phyloP scores from a whole-genome alignment of 495 filamentous ascomycete species.

The Mycothermus thermophilus region DNA sequence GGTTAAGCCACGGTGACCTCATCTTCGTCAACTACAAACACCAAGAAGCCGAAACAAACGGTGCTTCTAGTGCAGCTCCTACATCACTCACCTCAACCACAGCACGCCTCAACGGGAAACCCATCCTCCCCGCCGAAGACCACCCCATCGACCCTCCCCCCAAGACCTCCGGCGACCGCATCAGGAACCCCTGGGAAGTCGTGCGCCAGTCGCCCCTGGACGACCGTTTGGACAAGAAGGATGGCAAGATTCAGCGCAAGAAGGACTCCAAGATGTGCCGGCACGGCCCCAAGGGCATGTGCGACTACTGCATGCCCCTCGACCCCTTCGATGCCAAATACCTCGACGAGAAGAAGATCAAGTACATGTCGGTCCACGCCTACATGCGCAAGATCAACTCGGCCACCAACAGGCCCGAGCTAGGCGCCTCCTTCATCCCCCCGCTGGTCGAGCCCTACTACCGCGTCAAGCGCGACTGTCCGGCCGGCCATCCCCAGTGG shows the following conservation, averaged over 20 bases:
- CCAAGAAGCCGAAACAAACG: slow-evolving; percentile 16
- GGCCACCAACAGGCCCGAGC: slow-evolving; percentile 88
- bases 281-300: slow-evolving; percentile 95
- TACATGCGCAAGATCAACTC: slow-evolving; percentile 90
- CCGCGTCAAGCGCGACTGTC: slow-evolving; percentile 75
- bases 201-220: slow-evolving; percentile 80
- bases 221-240: slow-evolving; percentile 67
- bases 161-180: slow-evolving; percentile 41
- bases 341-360: slow-evolving; percentile 90
- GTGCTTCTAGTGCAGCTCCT: slow-evolving; percentile 18
- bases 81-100: slow-evolving; percentile 31
- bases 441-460: slow-evolving; percentile 90
- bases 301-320: slow-evolving; percentile 96
- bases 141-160: slow-evolving; percentile 46
- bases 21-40: slow-evolving; percentile 71
- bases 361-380: slow-evolving; percentile 92
- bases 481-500: slow-evolving; percentile 83
- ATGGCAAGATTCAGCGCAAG: slow-evolving; percentile 79
- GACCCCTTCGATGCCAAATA: slow-evolving; percentile 86
- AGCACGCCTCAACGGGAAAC: slow-evolving; percentile 62
- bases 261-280: slow-evolving; percentile 81
- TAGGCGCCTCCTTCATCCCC: slow-evolving; percentile 85
- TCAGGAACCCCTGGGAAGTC: slow-evolving; percentile 87
- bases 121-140: slow-evolving; percentile 55
- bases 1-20: slow-evolving; percentile 77